Evolutionary conservation across 106 monocot genomes (phyloP), one percentile per base, ranked within the genome.

Genomic region (Hemerocallis citrina): DNA sequence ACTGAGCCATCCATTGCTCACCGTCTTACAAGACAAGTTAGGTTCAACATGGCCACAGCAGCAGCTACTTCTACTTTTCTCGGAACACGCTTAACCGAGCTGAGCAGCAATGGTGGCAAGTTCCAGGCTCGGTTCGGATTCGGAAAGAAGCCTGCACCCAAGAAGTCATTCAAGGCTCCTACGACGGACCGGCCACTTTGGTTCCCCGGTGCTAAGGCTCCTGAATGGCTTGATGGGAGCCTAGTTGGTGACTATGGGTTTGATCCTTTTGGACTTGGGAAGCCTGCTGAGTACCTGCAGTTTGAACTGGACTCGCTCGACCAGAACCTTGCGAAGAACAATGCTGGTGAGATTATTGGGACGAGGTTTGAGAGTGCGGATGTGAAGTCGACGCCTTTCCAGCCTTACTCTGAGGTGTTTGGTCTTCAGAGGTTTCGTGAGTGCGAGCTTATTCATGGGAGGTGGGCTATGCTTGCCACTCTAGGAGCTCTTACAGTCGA

Each of bases 401-500:
- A 92, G 78, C 92, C 92, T 5, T 92, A 92, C 81, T 14, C 69
- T 0, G 92, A 92, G 81, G 92, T 92, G 57, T 92, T 92, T 34
- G 92, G 92, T 9, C 80, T 94, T 21, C 94, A 94, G 80, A 71
- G 94, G 37, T 94, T 94, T 75, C 63, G 94, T 34, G 94, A 94
- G 74, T 94, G 89, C 71, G 94, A 94, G 77, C 85, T 94, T 67
- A 94, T 94, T 52, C 94, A 94, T 44, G 94, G 94, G 25, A 72
- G 94, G 11, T 94, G 94, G 94, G 94, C 94, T 52, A 94, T 94
- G 94, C 75, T 94, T 9, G 89, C 85, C 42, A 89, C 89, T 31
- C 89, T 94, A 22, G 94, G 94, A 27, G 94, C 94, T 30, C 77
- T 94, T 41, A 20, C 94, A 30, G 94, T 89, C 16, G 94, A 94